Base-by-base conservation (phyloP, 1,284 basidiomycete species). In the Ganoderma lingzhi region DNA sequence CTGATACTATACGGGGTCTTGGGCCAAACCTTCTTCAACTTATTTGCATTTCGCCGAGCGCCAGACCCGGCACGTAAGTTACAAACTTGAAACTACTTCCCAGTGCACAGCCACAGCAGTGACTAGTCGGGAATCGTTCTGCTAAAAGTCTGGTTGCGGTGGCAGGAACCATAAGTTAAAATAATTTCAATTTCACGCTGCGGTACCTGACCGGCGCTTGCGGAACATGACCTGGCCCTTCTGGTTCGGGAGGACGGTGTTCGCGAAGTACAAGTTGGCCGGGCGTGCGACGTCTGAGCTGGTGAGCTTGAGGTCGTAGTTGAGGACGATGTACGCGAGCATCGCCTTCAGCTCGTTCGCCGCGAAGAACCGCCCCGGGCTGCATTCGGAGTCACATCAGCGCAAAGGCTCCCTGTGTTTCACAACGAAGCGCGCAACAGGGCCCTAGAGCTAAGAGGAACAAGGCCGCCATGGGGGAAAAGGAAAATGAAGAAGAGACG, bases 241-340 rank as follows among this genome's bases (percentile, higher is more conserved):
- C 48, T 30, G 42, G 39, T 64, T 44, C 4, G 64, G 64, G 3
- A 53, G 19, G 39, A 62, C 63, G 53, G 12, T 53, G n/a, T 45
- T 48, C 28, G 35, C 42, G 44, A 64, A 39, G 58, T 39, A 23
- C 19, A 39, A 5, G 62, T 62, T 68, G 68, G 42, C 12, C 15
- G 42, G 42, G 42, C 15, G 42, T 12, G 15, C 17, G 15, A 3
- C 42, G 42, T 44, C 42, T 6, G 39, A 12, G 12, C 42, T 72
- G 42, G 42, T 12, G 48, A 74, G 41, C 66, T 75, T 72, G 32
- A 75, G 37, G 51, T 75, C 74, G 62, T 75, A 76, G 12, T 65
- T 72, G 30, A 74, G 17, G 10, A 73, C 69, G 39, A 72, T 44
- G 64, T 74, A 72, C 48, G 73, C 74, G 23, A 74, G 63, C 70